Percentiles rank a stretch among this genome's conserved stretches.
These are phyloP conservation scores for Nothomitra cinnamomea DNA, from an alignment of 2,329 filamentous ascomycete species.

Conservation along the genomic window DNA sequence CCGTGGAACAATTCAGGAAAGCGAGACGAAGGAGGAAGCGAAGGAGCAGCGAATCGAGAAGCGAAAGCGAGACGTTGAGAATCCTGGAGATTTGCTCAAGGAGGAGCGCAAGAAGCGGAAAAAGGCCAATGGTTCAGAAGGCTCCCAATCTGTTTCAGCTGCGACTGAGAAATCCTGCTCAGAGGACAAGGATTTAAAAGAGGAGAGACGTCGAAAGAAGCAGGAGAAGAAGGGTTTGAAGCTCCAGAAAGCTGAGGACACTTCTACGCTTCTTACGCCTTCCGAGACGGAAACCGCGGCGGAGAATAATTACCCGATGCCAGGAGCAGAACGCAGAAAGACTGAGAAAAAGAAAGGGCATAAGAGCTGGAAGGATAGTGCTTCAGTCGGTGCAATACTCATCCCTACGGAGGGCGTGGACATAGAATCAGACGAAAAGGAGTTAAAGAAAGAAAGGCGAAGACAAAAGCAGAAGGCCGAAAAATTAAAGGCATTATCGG, in stretches of 20 bases:
- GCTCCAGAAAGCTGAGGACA: not conserved
- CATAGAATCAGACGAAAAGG: too few relatives aligned
- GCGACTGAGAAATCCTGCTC: not conserved
- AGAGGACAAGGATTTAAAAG: not conserved
- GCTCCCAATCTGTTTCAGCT: too few relatives aligned
- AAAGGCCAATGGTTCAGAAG: conserved; percentile 8
- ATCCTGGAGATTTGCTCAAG: not conserved
- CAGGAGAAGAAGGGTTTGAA: not conserved
- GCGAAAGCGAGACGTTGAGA: conserved; percentile 17
- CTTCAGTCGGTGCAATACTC: too few relatives aligned
- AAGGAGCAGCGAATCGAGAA: conserved; percentile 13
- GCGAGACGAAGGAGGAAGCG: conserved; percentile 2
- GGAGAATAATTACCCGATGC: not conserved
- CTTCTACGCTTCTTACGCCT: not conserved
- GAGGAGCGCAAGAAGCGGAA: conserved; percentile 4
- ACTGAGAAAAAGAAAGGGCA: not conserved
- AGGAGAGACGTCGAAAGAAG: not conserved
- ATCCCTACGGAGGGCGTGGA: too few relatives aligned
- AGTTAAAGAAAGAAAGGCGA: not conserved
- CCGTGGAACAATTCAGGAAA: conserved; percentile 44
- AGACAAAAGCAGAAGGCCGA: too few relatives aligned
- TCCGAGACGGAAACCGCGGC: not conserved
- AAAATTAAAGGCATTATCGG: too few relatives aligned
- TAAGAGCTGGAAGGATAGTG: not conserved
- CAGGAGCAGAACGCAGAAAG: too few relatives aligned